Conservation (phyloP, 768 basidiomycete genomes). For the Termitomyces sp. region DNA sequence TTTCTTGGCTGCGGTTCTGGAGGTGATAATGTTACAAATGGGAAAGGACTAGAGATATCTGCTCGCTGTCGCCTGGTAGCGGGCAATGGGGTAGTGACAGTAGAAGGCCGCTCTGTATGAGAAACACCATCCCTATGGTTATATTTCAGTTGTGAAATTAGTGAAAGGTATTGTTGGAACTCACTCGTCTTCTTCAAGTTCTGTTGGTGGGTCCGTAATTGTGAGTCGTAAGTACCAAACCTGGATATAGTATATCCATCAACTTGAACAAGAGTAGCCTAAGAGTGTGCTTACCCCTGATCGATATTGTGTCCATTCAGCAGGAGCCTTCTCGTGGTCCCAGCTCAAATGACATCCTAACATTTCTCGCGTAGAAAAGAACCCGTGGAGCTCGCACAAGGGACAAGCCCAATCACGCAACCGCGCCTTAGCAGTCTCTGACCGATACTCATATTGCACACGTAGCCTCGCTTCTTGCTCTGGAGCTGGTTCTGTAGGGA, state of each 20-base stretch:
- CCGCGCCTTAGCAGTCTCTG: constrained; percentile 21
- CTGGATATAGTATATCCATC: neutral
- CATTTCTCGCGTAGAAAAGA: constrained; percentile 38
- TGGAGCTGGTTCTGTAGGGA: constrained; percentile 25
- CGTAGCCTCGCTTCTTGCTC: constrained; percentile 6
- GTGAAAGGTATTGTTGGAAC: neutral
- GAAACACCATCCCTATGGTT: neutral
- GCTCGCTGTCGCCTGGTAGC: neutral
- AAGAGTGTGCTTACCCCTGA: constrained; percentile 12
- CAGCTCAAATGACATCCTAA: constrained; percentile 44
- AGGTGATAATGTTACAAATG: constrained; percentile 13
- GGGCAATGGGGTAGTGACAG: neutral
- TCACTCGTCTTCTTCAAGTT: neutral
- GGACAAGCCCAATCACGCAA: constrained; percentile 46
- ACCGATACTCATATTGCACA: constrained; percentile 16
- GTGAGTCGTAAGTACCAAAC: constrained; percentile 6
- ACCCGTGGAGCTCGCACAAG: constrained; percentile 44
- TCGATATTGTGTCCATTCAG: constrained; percentile 30
- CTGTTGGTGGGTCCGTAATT: neutral
- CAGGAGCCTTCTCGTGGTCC: constrained; percentile 42
- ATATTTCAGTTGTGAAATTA: neutral
- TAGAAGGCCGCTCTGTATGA: neutral
- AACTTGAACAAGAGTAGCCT: neutral
- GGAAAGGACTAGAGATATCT: constrained; percentile 6
- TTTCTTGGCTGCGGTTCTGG: neutral